phyloP scores from a whole-genome alignment of 495 filamentous ascomycete species.

The Lichina pygmaea region DNA sequence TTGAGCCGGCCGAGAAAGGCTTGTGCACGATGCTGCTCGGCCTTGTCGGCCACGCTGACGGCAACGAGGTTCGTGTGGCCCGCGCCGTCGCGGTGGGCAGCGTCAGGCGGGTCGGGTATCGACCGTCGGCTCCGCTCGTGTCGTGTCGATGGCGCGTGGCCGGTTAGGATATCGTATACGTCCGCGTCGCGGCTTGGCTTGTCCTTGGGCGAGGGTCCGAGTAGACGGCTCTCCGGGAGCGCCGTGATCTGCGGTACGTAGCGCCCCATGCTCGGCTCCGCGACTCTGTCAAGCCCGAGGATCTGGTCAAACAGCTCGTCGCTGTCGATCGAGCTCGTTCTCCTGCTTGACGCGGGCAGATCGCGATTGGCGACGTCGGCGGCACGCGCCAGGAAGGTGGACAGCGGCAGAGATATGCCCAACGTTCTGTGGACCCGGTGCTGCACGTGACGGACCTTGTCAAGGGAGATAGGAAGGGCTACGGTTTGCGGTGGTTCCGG shows the following conservation, averaged over 20 bases:
- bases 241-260: slow-evolving; percentile 54
- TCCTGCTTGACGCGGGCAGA: slow-evolving; percentile 35
- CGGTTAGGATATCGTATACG: slow-evolving; percentile 53
- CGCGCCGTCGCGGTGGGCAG: too few species aligned
- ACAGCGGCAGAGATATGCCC: slow-evolving; percentile 56
- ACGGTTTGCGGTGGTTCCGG: slow-evolving; percentile 19
- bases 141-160: too few species aligned
- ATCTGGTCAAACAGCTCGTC: slow-evolving; percentile 78
- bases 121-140: too few species aligned
- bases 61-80: slow-evolving; percentile 33
- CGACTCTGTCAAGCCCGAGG: slow-evolving; percentile 41
- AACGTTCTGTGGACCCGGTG: slow-evolving; percentile 46
- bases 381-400: slow-evolving; percentile 65
- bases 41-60: slow-evolving; percentile 43
- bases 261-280: slow-evolving; percentile 11
- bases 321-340: slow-evolving; percentile 21
- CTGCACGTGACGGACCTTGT: slow-evolving; percentile 55
- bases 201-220: slow-evolving; percentile 6
- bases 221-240: slow-evolving; percentile 16
- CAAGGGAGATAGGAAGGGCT: slow-evolving; percentile 42
- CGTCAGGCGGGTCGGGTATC: too few species aligned
- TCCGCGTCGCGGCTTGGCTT: slow-evolving; percentile 18
- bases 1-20: slow-evolving; percentile 68
- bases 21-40: slow-evolving; percentile 54
- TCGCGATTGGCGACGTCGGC: slow-evolving; percentile 64